Evolutionary conservation across 768 basidiomycete genomes (phyloP).

Genomic region (Tylopilus felleus): DNA sequence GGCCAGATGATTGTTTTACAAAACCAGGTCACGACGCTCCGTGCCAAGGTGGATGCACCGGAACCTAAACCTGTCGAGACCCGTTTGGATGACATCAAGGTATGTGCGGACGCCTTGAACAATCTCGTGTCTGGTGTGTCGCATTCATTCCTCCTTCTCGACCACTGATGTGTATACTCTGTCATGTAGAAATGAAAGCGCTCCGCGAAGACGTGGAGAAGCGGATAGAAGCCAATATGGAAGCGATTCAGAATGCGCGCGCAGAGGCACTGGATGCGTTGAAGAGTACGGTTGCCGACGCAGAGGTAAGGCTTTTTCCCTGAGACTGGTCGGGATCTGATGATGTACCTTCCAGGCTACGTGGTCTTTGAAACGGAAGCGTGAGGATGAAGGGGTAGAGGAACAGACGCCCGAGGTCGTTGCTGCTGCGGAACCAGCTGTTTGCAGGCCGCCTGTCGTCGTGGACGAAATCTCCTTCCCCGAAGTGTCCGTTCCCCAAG

Average conservation of each 20-base stretch:
- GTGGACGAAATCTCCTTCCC: not conserved
- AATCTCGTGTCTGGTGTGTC: conserved; percentile 42
- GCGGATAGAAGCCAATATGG: conserved; percentile 46
- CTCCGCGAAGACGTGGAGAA: conserved; percentile 42
- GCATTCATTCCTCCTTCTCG: not conserved
- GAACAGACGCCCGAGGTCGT: not conserved
- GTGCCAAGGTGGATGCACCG: conserved; percentile 18
- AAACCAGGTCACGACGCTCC: conserved; percentile 19
- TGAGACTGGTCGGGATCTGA: conserved; percentile 19
- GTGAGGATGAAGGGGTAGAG: conserved; percentile 39
- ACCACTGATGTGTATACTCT: not conserved
- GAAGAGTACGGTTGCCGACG: conserved; percentile 34
- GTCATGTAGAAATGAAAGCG: conserved; percentile 41
- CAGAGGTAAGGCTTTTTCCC: conserved; percentile 25
- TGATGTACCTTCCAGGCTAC: conserved; percentile 24
- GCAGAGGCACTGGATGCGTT: conserved; percentile 37
- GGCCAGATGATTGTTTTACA: conserved; percentile 22
- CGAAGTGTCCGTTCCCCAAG: conserved; percentile 6
- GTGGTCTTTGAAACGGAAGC: conserved; percentile 62
- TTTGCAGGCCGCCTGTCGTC: not conserved
- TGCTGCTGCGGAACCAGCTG: not conserved
- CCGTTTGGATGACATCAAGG: conserved; percentile 21
- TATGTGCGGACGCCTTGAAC: conserved; percentile 35
- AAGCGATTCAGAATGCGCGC: conserved; percentile 40
- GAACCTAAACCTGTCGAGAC: conserved; percentile 8